These are phyloP conservation scores for Barnettozyma sucrosica DNA, from an alignment of 805 yeast species.

Conservation along the genomic window DNA sequence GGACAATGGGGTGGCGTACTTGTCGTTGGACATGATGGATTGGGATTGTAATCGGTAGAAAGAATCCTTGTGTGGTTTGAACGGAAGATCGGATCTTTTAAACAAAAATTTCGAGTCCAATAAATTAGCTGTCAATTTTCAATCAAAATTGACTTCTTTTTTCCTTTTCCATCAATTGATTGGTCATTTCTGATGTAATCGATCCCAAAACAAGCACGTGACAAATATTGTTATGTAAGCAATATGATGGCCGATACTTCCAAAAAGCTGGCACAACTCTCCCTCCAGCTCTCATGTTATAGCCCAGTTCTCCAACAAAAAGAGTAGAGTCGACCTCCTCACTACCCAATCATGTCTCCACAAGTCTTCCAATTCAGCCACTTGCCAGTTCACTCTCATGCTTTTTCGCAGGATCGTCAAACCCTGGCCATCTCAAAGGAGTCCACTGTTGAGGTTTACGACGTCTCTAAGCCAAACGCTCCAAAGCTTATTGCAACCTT, in stretches of 20 bases:
- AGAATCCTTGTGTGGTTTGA: neutral
- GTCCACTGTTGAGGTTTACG: constrained; percentile 68
- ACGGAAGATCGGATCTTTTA: neutral
- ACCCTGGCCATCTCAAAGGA: constrained; percentile 79
- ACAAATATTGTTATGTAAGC: neutral
- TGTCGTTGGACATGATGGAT: constrained; percentile 41
- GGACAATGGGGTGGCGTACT: constrained; percentile 87
- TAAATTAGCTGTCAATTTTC: neutral
- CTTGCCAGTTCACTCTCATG: constrained; percentile 86
- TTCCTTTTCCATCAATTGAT: neutral
- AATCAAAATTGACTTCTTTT: neutral
- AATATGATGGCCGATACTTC: neutral
- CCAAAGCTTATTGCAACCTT: constrained; percentile 64
- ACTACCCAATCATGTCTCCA: constrained; percentile 16
- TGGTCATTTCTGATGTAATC: neutral
- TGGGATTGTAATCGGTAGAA: neutral
- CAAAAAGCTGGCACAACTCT: neutral
- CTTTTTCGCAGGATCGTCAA: constrained; percentile 64
- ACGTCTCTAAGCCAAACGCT: constrained; percentile 42
- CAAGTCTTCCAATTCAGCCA: constrained; percentile 62
- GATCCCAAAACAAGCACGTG: too few species aligned
- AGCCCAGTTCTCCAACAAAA: neutral
- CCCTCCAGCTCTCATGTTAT: neutral
- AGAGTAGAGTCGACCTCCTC: constrained; percentile 26
- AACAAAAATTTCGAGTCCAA: neutral